phyloP scores from a whole-genome alignment of 1,139 yeast species.

The Suhomyces maxii region DNA sequence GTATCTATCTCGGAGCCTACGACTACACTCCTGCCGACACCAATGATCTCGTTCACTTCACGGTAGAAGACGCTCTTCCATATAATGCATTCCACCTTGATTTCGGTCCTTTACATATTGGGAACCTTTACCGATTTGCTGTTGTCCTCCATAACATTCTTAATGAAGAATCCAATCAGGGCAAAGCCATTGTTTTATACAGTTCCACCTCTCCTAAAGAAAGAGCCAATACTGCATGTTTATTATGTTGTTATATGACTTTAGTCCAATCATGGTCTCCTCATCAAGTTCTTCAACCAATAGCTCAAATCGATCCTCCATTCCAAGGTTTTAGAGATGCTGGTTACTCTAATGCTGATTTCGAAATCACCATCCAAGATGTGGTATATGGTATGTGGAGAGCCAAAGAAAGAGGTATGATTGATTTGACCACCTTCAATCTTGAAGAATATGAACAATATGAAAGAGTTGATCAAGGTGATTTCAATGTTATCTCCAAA shows the following conservation, averaged over 20 bases:
- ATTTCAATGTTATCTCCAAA: constrained; percentile 85
- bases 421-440: constrained; percentile 85
- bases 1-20: constrained; percentile 88
- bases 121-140: constrained; percentile 91
- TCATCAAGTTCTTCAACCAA: constrained; percentile 92
- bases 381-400: constrained; percentile 96
- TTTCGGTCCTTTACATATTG: constrained; percentile 94
- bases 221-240: constrained; percentile 92
- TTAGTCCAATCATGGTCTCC: constrained; percentile 98
- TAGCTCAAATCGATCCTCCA: constrained; percentile 90
- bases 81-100: constrained; percentile 93
- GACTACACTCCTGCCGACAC: constrained; percentile 80
- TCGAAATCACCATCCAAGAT: constrained; percentile 89
- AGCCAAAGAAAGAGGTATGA: constrained; percentile 90
- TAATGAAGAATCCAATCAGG: constrained; percentile 79
- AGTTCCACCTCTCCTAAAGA: constrained; percentile 79
- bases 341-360: constrained; percentile 94
- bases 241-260: constrained; percentile 92
- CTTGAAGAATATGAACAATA: constrained; percentile 91
- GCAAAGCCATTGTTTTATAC: constrained; percentile 88
- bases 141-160: constrained; percentile 88
- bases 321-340: constrained; percentile 96
- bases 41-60: constrained; percentile 75
- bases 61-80: constrained; percentile 88
- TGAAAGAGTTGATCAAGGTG: constrained; percentile 96